Conservation (phyloP, 805 yeast species). For the Yarrowia keelungensis region DNA sequence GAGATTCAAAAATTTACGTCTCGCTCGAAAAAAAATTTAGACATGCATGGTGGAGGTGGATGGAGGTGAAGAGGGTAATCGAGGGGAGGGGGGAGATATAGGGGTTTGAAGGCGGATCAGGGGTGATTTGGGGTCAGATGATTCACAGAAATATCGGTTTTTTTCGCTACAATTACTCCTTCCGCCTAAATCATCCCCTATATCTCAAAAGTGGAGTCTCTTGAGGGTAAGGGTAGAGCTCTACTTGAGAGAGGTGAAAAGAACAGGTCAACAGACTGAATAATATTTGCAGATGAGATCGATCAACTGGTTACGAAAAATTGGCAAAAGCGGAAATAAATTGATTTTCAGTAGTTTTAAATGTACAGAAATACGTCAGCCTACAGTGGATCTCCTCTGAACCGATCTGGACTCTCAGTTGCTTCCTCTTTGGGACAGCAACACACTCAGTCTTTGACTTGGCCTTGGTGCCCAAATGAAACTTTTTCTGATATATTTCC, state of each 20-base stretch:
- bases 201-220: neutral
- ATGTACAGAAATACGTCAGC: too few species aligned
- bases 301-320: too few species aligned
- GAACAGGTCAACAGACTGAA: constrained; percentile 5
- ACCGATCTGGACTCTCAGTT: neutral
- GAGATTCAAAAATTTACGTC: constrained; percentile 6
- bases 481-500: neutral
- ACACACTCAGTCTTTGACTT: neutral
- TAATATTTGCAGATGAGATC: neutral
- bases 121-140: neutral
- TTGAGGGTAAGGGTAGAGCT: neutral
- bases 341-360: too few species aligned
- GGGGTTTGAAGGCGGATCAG: neutral
- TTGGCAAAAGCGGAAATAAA: too few species aligned
- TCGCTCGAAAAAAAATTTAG: constrained; percentile 14
- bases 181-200: neutral
- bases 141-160: too few species aligned
- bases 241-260: neutral
- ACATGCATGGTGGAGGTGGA: neutral
- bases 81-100: neutral
- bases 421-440: constrained; percentile 21
- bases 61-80: neutral
- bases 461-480: constrained; percentile 1
- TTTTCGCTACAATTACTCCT: neutral
- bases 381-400: too few species aligned